Base-by-base conservation (phyloP, 257 asterid species). In the Verbena officinalis region DNA sequence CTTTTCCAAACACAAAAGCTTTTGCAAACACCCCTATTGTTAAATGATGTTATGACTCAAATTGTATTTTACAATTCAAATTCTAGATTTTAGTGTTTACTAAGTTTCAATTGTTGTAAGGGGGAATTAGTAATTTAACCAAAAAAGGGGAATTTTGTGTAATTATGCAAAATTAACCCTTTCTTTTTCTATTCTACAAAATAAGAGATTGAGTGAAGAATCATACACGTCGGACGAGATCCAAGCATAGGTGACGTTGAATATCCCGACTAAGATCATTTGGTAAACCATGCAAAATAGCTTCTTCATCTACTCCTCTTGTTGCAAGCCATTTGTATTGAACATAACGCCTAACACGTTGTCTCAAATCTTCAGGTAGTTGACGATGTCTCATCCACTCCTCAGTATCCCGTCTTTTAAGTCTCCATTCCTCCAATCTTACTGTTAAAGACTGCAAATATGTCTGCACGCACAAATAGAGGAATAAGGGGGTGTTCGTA, bases 311-410 rank as follows among this genome's bases (percentile, higher is more conserved):
- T 9, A 88, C 98, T 75, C 98, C 96, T 71, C 98, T 86, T 49
- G 98, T 89, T 57, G 98, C 96, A 68, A 89, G 87, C 98, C 98
- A 91, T 72, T 88, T 91, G 46, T 86, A 91, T 52, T 91, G 98
- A 72, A 85, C 96, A 75, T 73, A 91, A 51, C 96, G 96, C 62
- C 96, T 78, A 67, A 86, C 95, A 0, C 89, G 96, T 39, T 73
- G 75, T 75, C 90, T 81, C 81, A 91, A 62, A 72, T 86, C 92
- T 69, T 88, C 96, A 4, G 96, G 98, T 33, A 91, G 96, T 69
- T 91, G 98, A n/a, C 98, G 92, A 70, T 91, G 98, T 57, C 80
- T 59, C 98, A 88, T 91, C 98, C 98, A 91, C 78, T 91, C 98
- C 77, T 91, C 98, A 0, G 96, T 89, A 68, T 91, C 98, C 65